Evolutionary conservation across 169 alveolate species (phyloP), one percentile per base, ranked within the genome.

Genomic region (Plasmodium coatneyi): DNA sequence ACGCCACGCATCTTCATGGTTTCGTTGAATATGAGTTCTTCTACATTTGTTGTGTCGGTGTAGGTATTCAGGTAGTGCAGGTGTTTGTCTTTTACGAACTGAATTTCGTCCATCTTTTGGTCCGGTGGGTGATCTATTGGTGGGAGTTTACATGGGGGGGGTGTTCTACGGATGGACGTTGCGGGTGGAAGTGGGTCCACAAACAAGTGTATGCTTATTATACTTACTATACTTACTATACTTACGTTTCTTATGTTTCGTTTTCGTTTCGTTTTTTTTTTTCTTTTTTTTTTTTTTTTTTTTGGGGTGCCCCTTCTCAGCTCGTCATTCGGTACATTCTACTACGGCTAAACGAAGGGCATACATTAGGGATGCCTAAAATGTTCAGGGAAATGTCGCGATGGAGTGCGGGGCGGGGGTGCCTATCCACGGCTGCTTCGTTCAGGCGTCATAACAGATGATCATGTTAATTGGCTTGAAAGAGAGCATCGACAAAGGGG

Each of bases 1-100:
- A 96, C 76, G 16, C 97, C 97, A 39, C 97, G 95, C 81, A 96
- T 83, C 82, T 96, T 96, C 34, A 95, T 80, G n/a, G 96, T 95
- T 79, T 96, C 97, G 34, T 92, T 92, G 82, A 95, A 95, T 90
- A 96, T 92, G 10, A 96, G 96, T 46, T 96, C 97, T 78, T 95
- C 96, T 78, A 95, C 89, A 60, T 80, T 79, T 9, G 96, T 14
- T 19, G 86, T 94, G 71, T 78, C 83, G 5, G 95, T 54, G 79
- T 92, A 92, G 30, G 84, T 54, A 34, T 92, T 71, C 74, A 96
- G 83, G 72, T 92, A 96, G 25, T 92, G 49, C 60, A 84, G 74
- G 41, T 93, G 92, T 22, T 84, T 74, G 19, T 95, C 96, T 49
- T 49, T 49, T 41, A 84, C 84, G 80, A 84, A 84, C 30, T 52